A percentile compares a stretch with the other conserved stretches of the same genome.
These are phyloP conservation scores for Exserohilum rostratum DNA, from an alignment of 2,329 filamentous ascomycete genomes.

Conservation along the genomic window DNA sequence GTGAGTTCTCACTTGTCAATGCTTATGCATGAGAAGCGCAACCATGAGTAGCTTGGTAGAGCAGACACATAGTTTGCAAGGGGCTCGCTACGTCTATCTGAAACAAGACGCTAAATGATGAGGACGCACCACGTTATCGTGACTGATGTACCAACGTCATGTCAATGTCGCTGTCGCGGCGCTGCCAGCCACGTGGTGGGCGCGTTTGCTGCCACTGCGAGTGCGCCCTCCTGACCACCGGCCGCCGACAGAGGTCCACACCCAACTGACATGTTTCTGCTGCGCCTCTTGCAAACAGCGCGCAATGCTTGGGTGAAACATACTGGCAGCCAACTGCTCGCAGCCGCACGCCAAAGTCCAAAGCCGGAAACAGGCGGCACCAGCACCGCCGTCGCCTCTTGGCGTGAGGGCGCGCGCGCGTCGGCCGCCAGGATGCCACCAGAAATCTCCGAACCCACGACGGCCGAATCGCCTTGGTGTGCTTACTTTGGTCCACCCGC, in stretches of 20 bases:
- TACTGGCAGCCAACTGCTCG: slow-evolving; percentile 1
- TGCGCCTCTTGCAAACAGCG: background rate
- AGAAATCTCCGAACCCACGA: slow-evolving; percentile 5
- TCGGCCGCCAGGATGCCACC: background rate
- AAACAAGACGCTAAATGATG: slow-evolving; percentile 13
- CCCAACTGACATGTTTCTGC: no score
- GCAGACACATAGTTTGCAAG: slow-evolving; percentile 9
- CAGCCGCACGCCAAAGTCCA: background rate
- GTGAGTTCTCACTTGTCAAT: background rate
- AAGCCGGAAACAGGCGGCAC: slow-evolving; percentile 9
- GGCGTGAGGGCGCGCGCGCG: background rate
- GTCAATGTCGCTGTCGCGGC: background rate
- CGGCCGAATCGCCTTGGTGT: no score
- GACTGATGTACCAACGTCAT: slow-evolving; percentile 5
- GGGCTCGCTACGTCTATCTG: slow-evolving; percentile 1
- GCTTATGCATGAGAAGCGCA: background rate
- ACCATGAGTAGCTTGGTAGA: background rate
- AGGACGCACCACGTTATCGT: background rate
- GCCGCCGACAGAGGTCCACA: no score
- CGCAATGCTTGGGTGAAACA: slow-evolving; percentile 6
- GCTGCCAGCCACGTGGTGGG: background rate
- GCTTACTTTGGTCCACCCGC: background rate
- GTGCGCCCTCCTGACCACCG: no score
- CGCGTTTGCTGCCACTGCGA: no score
- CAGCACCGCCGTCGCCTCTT: slow-evolving; percentile 4